Conservation (phyloP, 2,329 filamentous ascomycete genomes). For the Pseudopyricularia javanii region DNA sequence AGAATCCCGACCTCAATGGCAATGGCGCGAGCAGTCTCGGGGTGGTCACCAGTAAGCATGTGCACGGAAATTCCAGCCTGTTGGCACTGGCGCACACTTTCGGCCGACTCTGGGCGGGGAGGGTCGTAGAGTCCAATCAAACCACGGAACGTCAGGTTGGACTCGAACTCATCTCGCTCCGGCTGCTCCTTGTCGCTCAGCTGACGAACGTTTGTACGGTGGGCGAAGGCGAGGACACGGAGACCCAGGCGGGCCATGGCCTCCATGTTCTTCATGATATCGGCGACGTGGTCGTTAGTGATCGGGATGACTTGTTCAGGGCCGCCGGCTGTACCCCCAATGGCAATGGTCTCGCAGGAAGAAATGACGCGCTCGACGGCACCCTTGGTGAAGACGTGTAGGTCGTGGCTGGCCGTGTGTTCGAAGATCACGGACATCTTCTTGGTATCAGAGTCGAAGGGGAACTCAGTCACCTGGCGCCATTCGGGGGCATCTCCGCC, state of each 20-base stretch:
- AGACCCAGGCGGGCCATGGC: slow-evolving; percentile 41
- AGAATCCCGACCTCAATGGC: slow-evolving; percentile 27
- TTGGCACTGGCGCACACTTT: slow-evolving; percentile 40
- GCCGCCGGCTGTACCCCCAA: slow-evolving; percentile 10
- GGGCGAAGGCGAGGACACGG: slow-evolving; percentile 46
- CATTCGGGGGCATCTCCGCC: slow-evolving; percentile 25
- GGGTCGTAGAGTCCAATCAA: slow-evolving; percentile 59
- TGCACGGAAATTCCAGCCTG: slow-evolving; percentile 45
- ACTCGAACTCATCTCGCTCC: slow-evolving; percentile 42
- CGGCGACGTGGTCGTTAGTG: slow-evolving; percentile 32
- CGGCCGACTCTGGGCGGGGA: slow-evolving; percentile 50
- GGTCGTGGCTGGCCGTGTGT: slow-evolving; percentile 13
- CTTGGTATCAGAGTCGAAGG: slow-evolving; percentile 54
- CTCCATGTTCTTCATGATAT: slow-evolving; percentile 51
- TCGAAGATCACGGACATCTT: slow-evolving; percentile 53
- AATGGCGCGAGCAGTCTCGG: slow-evolving; percentile 45
- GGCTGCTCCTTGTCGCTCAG: slow-evolving; percentile 18
- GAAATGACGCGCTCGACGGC: slow-evolving; percentile 50
- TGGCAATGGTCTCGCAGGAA: slow-evolving; percentile 28
- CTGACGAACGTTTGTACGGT: background rate
- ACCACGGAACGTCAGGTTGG: slow-evolving; percentile 49
- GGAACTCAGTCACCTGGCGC: slow-evolving; percentile 45
- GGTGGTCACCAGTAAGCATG: slow-evolving; percentile 53
- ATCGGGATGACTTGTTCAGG: slow-evolving; percentile 19
- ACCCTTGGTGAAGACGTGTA: slow-evolving; percentile 33